Evolutionary conservation across 2,329 filamentous ascomycete genomes (phyloP), one percentile per base, ranked within the genome.

Genomic region (Pseudocercospora cruenta): DNA sequence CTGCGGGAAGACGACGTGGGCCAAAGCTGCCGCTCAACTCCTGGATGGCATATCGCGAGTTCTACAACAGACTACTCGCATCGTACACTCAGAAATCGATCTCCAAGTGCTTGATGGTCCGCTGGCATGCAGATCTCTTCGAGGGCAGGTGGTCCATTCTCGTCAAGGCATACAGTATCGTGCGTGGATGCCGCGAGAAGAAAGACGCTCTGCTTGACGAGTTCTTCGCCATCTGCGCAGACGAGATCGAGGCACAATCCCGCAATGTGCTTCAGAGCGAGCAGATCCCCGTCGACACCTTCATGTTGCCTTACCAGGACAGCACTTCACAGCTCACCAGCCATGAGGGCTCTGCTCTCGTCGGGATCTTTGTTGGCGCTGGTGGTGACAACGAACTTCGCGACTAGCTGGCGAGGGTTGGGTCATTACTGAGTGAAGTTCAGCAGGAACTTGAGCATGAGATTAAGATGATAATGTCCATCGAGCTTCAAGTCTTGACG

Each of bases 111-210:
- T 74, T 87, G 66, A 82, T 79, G 22, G 73, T 75, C 31, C 77
- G 86, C 66, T 87, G 85, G 85, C 75, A 80, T 58, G 75, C 78
- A 39, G 85, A 87, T 68, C 79, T 78, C 55, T 82, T 82, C 60
- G n/a, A 55, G 28, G 51, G 24, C 39, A 43, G 7, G 49, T 49
- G n/a, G 60, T 28, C 8, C 26, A 76, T 87, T 66, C 75, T 87
- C 64, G 82, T 84, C 57, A 85, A 85, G 72, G 82, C 84, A n/a
- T 87, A 86, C 79, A 86, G 85, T 33, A 80, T 81, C 66, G 78
- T 86, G 57, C 82, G 85, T 57, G 84, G 86, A 70, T 77, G 82
- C 53, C 73, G 83, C 60, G 82, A 84, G 71, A 82, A 82, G 68
- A 74, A 78, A 22, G 77, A 80, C 28, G 80, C 83, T 24, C 78